A percentile compares a stretch with the other conserved stretches of the same genome.
These are phyloP conservation scores for Tilletia indica DNA, from an alignment of 1,284 basidiomycete genomes.

Conservation along the genomic window DNA sequence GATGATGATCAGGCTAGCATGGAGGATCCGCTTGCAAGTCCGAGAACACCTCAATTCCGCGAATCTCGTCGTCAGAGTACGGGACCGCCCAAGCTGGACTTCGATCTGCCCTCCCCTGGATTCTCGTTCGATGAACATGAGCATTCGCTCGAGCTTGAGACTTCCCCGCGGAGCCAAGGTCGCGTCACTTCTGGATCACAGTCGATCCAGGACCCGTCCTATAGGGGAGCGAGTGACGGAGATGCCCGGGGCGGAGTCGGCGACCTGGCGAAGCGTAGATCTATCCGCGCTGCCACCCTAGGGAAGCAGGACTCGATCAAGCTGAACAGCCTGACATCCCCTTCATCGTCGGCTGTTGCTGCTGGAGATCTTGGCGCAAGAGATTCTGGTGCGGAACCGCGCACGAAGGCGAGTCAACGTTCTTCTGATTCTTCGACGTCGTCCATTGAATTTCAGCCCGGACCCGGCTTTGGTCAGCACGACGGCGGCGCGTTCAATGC, in stretches of 20 bases:
- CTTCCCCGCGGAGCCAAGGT: not conserved
- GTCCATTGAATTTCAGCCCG: not conserved
- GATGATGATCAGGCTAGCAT: not conserved
- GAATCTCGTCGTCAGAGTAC: not conserved
- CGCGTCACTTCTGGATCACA: not conserved
- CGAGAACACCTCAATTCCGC: not conserved
- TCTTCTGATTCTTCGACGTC: not conserved
- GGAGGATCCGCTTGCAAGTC: too few species aligned
- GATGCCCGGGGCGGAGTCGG: too few species aligned
- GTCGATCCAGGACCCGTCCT: too few species aligned
- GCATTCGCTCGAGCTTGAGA: not conserved
- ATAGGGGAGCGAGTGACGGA: too few species aligned
- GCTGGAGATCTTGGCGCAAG: too few species aligned
- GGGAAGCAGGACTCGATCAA: too few species aligned
- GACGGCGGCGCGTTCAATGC: not conserved
- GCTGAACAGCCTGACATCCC: too few species aligned
- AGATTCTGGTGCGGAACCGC: too few species aligned
- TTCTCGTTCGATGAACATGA: slow-evolving; percentile 26
- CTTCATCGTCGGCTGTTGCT: too few species aligned
- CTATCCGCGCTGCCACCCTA: too few species aligned
- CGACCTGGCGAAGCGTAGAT: too few species aligned
- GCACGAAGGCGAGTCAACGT: not conserved
- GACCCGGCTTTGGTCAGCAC: not conserved
- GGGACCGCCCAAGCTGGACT: slow-evolving; percentile 32
- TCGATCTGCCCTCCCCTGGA: slow-evolving; percentile 31